Base-by-base conservation (phyloP, 2,329 filamentous ascomycete genomes). In the Alternaria gaisen region DNA sequence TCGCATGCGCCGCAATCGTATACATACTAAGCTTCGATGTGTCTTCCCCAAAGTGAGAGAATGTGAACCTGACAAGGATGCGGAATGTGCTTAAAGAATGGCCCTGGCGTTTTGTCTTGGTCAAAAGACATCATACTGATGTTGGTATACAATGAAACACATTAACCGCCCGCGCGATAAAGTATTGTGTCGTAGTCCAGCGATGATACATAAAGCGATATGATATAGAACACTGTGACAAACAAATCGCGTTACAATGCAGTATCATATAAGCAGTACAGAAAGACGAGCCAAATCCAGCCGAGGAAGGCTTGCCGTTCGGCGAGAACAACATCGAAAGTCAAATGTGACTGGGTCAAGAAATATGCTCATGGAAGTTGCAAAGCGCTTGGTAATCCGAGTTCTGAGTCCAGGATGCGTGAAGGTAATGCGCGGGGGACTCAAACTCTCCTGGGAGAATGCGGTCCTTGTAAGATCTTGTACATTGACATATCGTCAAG, bases 31-130 rank as follows among this genome's bases (percentile, higher is more conserved):
- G 28, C 34, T 38, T 53, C 34, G 41, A 41, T 9, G 34, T 52
- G 32, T 24, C 24, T 32, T 8, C 34, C 14, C 34, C 8, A 18
- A 22, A 16, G 11, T 24, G 34, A 40, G 36, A 26, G 44, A 51
- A 22, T 26, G 42, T 58, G 36, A 51, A 47, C 20, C 20, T 50
- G 41, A 38, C 30, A 53, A 44, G 9, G 52, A 55, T 38, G 18
- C 14, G 20, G 32, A 8, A 22, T 50, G 36, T 55, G 40, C 24
- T 22, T 60, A 68, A 67, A 30, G 67, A 69, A 54, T 62, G 65
- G 63, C 65, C 67, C 65, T 69, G 65, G 52, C 65, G 54, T 65
- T 53, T 41, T 56, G 63, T 56, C 59, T 62, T 46, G 20, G 34
- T 47, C 18, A 44, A 32, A 60, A 48, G 41, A 28, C n/a, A 18